Evolutionary conservation across 768 basidiomycete genomes (phyloP).

Genomic region (Mycena galericulata): DNA sequence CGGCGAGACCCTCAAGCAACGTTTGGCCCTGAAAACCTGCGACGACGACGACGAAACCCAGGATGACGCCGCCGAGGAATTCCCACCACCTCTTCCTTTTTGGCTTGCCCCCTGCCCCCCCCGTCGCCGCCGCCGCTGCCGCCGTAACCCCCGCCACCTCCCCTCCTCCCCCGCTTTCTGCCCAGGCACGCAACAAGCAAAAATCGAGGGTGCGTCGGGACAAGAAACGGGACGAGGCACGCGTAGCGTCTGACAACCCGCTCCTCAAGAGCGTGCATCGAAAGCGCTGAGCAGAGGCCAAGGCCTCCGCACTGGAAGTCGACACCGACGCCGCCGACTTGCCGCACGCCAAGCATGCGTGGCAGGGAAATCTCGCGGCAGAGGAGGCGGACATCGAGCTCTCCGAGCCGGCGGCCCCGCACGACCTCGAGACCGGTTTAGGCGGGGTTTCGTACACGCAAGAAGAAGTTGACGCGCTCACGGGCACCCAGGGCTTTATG

Average conservation of each 20-base stretch:
- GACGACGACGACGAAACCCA: not conserved
- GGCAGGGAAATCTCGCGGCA: constrained; percentile 3
- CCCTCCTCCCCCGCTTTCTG: not conserved
- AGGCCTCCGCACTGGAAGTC: not conserved
- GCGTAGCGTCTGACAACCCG: not conserved
- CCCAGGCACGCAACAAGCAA: not conserved
- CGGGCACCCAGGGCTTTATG: not conserved
- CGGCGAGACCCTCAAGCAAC: not conserved
- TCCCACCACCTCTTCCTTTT: no score
- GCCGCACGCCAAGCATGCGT: constrained; percentile 15
- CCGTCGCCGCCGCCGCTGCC: no score
- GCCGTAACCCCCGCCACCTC: not conserved
- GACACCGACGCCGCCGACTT: not conserved
- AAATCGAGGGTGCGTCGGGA: not conserved
- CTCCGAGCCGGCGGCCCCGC: not conserved
- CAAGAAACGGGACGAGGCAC: not conserved
- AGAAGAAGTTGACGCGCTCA: not conserved
- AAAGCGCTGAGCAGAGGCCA: not conserved
- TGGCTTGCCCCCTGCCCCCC: no score
- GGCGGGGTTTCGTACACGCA: not conserved
- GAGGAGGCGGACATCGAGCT: not conserved
- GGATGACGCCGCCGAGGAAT: no score
- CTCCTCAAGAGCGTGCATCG: not conserved
- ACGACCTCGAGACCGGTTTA: not conserved
- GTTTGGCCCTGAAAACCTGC: not conserved